phyloP scores from a whole-genome alignment of 108 stramenopile species.

The Fragilariopsis cylindrus region DNA sequence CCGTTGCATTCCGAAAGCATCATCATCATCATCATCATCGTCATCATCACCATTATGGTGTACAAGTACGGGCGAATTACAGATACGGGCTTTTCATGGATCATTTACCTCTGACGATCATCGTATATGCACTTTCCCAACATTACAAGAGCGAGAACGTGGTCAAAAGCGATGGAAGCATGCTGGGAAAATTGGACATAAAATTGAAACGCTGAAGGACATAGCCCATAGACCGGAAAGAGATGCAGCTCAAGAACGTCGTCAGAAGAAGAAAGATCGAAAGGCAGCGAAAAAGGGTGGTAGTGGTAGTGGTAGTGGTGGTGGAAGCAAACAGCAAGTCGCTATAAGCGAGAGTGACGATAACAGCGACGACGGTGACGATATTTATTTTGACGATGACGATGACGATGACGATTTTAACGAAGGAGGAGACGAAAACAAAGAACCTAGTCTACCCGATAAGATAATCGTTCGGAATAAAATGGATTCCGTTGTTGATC shows the following conservation, averaged over 20 bases:
- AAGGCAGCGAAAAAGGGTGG: slow-evolving; percentile 46
- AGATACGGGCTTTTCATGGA: neutral
- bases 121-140: neutral
- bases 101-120: neutral
- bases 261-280: slow-evolving; percentile 69
- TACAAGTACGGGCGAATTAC: neutral
- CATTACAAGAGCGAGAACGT: neutral
- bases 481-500: slow-evolving; percentile 69
- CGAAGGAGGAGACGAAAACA: slow-evolving; percentile 37
- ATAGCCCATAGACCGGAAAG: slow-evolving; percentile 61
- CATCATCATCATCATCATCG: neutral
- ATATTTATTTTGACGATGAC: slow-evolving; percentile 27
- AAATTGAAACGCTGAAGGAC: slow-evolving; percentile 64
- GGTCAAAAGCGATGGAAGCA: slow-evolving; percentile 30
- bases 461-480: slow-evolving; percentile 37
- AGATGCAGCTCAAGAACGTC: slow-evolving; percentile 65
- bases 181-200: slow-evolving; percentile 65
- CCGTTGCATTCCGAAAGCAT: neutral
- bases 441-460: slow-evolving; percentile 66
- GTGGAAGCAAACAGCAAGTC: neutral
- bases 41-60: neutral
- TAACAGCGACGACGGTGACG: slow-evolving; percentile 27
- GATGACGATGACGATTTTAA: slow-evolving; percentile 34
- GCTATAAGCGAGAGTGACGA: slow-evolving; percentile 1
- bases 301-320: slow-evolving; percentile 17